Evolutionary conservation across 352 stramenopile species (phyloP).

Genomic region (Thraustotheca clavata): DNA sequence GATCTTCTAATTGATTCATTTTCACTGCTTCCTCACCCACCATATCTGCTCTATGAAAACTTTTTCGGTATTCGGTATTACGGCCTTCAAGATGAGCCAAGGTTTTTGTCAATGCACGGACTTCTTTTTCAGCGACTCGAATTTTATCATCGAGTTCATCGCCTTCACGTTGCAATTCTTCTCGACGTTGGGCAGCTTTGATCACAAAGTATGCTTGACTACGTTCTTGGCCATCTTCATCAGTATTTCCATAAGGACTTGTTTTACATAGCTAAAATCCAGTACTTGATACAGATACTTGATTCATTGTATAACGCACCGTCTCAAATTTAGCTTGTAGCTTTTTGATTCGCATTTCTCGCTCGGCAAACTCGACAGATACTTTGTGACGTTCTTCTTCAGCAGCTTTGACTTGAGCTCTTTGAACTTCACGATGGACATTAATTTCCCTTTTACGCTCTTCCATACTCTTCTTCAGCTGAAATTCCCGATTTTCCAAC

Average conservation of each 20-base stretch:
- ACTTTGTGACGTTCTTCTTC: slow-evolving; percentile 93
- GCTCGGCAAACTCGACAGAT: slow-evolving; percentile 84
- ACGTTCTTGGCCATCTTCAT: slow-evolving; percentile 62
- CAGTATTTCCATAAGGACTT: slow-evolving; percentile 42
- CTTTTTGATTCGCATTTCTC: slow-evolving; percentile 82
- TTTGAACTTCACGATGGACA: slow-evolving; percentile 85
- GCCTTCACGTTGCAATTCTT: slow-evolving; percentile 92
- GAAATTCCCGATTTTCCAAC: slow-evolving; percentile 91
- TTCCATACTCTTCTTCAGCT: slow-evolving; percentile 89
- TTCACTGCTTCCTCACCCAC: slow-evolving; percentile 76
- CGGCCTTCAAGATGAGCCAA: slow-evolving; percentile 86
- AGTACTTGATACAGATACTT: too few relatives aligned
- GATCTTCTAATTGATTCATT: slow-evolving; percentile 80
- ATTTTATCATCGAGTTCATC: slow-evolving; percentile 95
- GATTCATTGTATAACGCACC: slow-evolving; percentile 20
- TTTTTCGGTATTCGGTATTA: slow-evolving; percentile 93
- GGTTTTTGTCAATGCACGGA: slow-evolving; percentile 89
- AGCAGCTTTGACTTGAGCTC: slow-evolving; percentile 70
- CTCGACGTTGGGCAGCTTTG: slow-evolving; percentile 88
- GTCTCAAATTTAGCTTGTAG: slow-evolving; percentile 93
- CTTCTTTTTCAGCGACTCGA: slow-evolving; percentile 87
- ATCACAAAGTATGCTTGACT: slow-evolving; percentile 95
- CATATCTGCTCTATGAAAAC: slow-evolving; percentile 87
- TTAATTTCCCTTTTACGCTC: slow-evolving; percentile 89
- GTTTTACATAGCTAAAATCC: slow-evolving; percentile 48